Base-by-base conservation (phyloP, 768 basidiomycete species). In the Suillus discolor region DNA sequence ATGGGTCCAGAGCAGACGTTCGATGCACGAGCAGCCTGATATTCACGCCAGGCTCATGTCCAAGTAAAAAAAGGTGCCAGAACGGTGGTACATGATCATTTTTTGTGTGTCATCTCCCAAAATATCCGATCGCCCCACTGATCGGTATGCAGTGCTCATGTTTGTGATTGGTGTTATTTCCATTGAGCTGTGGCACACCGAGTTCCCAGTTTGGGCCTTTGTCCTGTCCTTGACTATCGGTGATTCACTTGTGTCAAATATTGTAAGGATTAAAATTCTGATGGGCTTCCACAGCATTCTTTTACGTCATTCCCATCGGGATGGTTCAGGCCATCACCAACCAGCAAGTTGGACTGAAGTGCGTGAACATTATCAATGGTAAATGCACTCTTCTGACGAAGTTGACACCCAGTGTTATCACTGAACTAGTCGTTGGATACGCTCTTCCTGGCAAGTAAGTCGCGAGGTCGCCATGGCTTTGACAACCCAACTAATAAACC, bases 21-120 rank as follows among this genome's bases (percentile, higher is more conserved):
- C 91, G 15, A 84, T 93, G 78, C 77, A 83, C 55, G 93, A 94
- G 70, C 91, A 94, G 71, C 89, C 91, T 1, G 93, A 95, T 66
- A 80, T 85, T 67, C 85, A 85, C 65, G 80, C 81, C 7, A 74
- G 82, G 25, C 70, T 84, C n/a, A 85, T 85, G 85, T 71, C 73
- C 16, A 66, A 62, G 36, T 82, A 84, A 71, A 70, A 64, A 15
- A 78, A 83, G 67, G 85, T 86, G 11, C 85, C 85, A 8, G 81
- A 84, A 45, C 85, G 84, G 84, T 86, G 83, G 82, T 85, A 84
- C 68, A 71, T 66, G 36, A 68, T 72, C 57, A 76, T 85, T 41
- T 77, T 85, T 57, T 36, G 79, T 80, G 65, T 7, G 76, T 68
- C 38, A 51, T 36, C 62, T 53, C 23, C 13, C 36, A 45, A 44